Conservation (phyloP, 2,329 filamentous ascomycete species). For the Aquanectria penicillioides region DNA sequence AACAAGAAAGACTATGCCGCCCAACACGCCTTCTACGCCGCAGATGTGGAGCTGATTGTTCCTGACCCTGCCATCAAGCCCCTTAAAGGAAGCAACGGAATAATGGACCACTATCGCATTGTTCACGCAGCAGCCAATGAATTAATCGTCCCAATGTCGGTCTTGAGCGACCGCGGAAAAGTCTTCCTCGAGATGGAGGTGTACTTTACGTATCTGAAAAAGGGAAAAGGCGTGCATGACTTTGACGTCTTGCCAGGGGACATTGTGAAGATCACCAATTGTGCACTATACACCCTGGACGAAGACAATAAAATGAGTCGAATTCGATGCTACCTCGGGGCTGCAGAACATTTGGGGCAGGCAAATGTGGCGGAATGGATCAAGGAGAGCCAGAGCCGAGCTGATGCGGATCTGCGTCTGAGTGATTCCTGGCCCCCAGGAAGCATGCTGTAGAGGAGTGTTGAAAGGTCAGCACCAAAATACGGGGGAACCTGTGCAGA, state of each 20-base stretch:
- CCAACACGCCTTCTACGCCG: conserved; percentile 8
- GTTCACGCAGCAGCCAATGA: conserved; percentile 14
- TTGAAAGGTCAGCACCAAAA: no score
- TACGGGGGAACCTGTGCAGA: no score
- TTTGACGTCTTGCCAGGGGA: conserved; percentile 10
- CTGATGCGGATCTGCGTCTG: not conserved
- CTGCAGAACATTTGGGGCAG: conserved; percentile 1
- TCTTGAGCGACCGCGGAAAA: conserved; percentile 4
- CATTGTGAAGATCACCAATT: conserved; percentile 9
- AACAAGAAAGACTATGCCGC: conserved; percentile 7
- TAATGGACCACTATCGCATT: conserved; percentile 1
- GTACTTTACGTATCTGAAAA: conserved; percentile 7
- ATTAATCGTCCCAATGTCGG: not conserved
- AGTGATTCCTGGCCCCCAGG: not conserved
- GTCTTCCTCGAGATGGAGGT: conserved; percentile 11
- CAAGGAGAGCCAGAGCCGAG: not conserved
- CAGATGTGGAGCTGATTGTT: not conserved
- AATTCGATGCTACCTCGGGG: conserved; percentile 1
- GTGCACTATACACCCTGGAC: not conserved
- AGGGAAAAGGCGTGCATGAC: conserved; percentile 15
- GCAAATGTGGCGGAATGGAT: not conserved
- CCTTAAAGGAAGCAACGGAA: not conserved
- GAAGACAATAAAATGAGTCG: not conserved
- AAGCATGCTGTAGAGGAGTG: not conserved
- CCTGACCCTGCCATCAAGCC: not conserved